phyloP scores from a whole-genome alignment of 2,329 filamentous ascomycete species.

The Colletotrichum siamense region DNA sequence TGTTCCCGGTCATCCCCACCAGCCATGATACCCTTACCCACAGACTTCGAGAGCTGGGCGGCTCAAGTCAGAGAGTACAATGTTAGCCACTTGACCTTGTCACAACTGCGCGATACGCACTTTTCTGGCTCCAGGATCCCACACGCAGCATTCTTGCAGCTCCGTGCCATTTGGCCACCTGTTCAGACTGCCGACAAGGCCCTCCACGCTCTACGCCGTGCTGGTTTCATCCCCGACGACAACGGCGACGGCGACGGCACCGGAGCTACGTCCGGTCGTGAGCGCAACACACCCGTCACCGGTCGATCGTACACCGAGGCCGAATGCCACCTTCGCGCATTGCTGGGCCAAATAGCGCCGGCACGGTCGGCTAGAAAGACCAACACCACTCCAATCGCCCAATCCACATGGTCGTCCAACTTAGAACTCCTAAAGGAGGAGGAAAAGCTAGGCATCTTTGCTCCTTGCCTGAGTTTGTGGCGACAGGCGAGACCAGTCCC shows the following conservation, averaged over 20 bases:
- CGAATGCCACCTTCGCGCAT: no score
- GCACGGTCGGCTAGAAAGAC: no score
- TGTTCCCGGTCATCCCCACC: background rate
- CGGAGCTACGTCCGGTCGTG: background rate
- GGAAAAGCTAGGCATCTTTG: background rate
- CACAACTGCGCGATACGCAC: background rate
- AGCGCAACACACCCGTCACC: background rate
- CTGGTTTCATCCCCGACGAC: background rate
- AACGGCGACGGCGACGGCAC: background rate
- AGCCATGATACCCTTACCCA: background rate
- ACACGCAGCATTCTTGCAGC: background rate
- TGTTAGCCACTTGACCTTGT: background rate
- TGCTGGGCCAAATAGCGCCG: background rate
- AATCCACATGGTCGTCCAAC: no score
- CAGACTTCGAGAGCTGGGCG: background rate
- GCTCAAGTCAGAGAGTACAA: background rate
- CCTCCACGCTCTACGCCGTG: background rate
- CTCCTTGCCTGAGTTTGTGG: background rate
- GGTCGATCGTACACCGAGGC: no score
- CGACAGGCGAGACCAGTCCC: no score
- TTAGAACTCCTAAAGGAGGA: no score
- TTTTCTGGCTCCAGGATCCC: background rate
- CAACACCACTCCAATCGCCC: no score
- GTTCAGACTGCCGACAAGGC: background rate
- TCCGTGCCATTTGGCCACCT: background rate